These are phyloP conservation scores for Pharnaceum exiguum DNA, from an alignment of 148 eudicot genomes.

Conservation along the genomic window DNA sequence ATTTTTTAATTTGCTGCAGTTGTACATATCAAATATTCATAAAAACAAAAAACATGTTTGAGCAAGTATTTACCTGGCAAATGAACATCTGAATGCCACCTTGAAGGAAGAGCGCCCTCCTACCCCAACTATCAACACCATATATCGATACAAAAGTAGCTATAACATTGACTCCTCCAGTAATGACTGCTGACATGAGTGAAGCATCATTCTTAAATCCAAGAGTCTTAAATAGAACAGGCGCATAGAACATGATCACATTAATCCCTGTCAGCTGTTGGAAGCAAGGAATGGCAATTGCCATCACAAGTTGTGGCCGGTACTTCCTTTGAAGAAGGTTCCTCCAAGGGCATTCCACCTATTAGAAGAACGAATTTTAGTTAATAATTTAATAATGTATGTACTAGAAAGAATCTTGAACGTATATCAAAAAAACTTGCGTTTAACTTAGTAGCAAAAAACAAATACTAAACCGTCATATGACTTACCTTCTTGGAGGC, in stretches of 20 bases:
- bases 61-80: slow-evolving; percentile 32
- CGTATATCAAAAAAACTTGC: no score
- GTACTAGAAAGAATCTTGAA: no score
- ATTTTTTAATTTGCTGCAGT: no score
- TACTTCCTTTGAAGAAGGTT: slow-evolving; percentile 43
- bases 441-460: no score
- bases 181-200: slow-evolving; percentile 49
- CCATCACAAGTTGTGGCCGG: slow-evolving; percentile 52
- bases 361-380: no score
- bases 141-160: slow-evolving; percentile 47
- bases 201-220: slow-evolving; percentile 43
- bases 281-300: slow-evolving; percentile 49
- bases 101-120: slow-evolving; percentile 45
- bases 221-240: slow-evolving; percentile 44
- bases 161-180: slow-evolving; percentile 42
- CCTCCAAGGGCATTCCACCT: slow-evolving; percentile 45
- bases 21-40: no score
- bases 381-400: no score
- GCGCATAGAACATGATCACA: slow-evolving; percentile 57
- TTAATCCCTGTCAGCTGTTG: no score
- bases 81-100: slow-evolving; percentile 59
- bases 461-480: no score
- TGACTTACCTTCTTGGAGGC: slow-evolving; percentile 29
- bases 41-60: not conserved
- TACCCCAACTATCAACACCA: slow-evolving; percentile 46